Conservation (phyloP, 495 filamentous ascomycete genomes). For the Choiromyces venosus region DNA sequence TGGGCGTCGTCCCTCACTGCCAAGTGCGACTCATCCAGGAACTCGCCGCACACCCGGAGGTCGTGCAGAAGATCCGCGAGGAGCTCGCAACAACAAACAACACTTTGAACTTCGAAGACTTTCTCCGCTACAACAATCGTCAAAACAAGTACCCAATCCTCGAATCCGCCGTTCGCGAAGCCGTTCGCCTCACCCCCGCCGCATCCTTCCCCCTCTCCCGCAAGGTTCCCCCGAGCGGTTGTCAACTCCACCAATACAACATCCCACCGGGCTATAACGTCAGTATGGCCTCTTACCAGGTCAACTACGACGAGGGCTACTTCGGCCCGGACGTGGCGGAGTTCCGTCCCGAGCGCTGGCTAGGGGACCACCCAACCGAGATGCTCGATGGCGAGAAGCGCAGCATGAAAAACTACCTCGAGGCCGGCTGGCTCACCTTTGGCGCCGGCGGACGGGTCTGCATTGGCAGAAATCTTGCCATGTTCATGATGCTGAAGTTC, state of each 20-base stretch:
- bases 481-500: constrained; percentile 35
- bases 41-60: constrained; percentile 20
- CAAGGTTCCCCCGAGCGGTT: constrained; percentile 35
- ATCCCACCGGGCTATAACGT: constrained; percentile 40
- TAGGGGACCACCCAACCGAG: constrained; percentile 39
- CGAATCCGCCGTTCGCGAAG: constrained; percentile 36
- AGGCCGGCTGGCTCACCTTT: constrained; percentile 39
- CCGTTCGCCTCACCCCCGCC: constrained; percentile 29
- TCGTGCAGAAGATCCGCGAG: constrained; percentile 30
- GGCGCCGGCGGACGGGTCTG: constrained; percentile 38
- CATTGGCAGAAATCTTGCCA: constrained; percentile 34
- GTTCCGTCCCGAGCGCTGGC: constrained; percentile 42
- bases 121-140: constrained; percentile 14
- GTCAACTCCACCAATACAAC: constrained; percentile 38
- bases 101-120: constrained; percentile 22
- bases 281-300: constrained; percentile 33
- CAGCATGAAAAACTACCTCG: constrained; percentile 35
- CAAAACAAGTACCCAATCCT: constrained; percentile 33
- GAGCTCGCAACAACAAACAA: constrained; percentile 20
- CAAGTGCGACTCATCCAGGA: constrained; percentile 15
- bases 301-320: constrained; percentile 38
- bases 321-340: constrained; percentile 41
- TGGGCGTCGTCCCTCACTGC: constrained; percentile 25
- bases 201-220: constrained; percentile 34
- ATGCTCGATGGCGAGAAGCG: constrained; percentile 26